Evolutionary conservation across 1,284 basidiomycete species (phyloP), one percentile per base, ranked within the genome.

Genomic region (Rhodotorula sp.): DNA sequence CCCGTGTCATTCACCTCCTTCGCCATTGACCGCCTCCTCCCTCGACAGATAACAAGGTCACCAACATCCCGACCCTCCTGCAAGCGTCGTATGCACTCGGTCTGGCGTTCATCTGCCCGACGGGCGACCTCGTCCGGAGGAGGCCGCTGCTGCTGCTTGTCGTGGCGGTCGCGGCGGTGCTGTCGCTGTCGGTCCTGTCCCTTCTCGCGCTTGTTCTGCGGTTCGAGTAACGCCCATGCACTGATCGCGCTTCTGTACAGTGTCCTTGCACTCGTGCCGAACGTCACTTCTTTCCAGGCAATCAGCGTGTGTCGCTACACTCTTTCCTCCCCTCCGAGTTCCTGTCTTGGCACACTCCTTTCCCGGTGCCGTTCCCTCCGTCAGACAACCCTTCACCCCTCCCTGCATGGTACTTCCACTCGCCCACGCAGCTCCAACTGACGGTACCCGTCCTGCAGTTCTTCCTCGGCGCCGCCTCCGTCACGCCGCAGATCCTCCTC

Each of bases 51-150:
- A 82, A 83, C 48, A 82, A 85, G 61, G 85, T 90, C 55, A 88
- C 89, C n/a, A 80, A 83, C 13, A 83, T 87, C 6, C 85, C 86
- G 3, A 86, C 85, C 0, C 79, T 87, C 13, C 79, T 84, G 9
- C 86, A 87, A 79, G 85, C 82, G 27, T 85, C 87, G 66, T 88
- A 88, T 78, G 86, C 85, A 15, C 82, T 80, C 13, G 89, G 88
- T 6, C 83, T 90, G 29, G 73, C 89, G 19, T 80, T 89, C 54
- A 85, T 90, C 67, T 85, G 87, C 3, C 89, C 89, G 5, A 81
- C 88, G 0, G 89, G 88, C 5, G 89, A 90, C 78, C 83, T 90
- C n/a, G 84, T 88, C 41, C 86, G 87, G 25, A 81, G 83, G 34
- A 78, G 89, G 58, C 83, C 87, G 41, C 84, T 87, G 50, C 81